Base-by-base conservation (phyloP, 2,329 filamentous ascomycete species). In the Phaeosphaeriaceae sp. region DNA sequence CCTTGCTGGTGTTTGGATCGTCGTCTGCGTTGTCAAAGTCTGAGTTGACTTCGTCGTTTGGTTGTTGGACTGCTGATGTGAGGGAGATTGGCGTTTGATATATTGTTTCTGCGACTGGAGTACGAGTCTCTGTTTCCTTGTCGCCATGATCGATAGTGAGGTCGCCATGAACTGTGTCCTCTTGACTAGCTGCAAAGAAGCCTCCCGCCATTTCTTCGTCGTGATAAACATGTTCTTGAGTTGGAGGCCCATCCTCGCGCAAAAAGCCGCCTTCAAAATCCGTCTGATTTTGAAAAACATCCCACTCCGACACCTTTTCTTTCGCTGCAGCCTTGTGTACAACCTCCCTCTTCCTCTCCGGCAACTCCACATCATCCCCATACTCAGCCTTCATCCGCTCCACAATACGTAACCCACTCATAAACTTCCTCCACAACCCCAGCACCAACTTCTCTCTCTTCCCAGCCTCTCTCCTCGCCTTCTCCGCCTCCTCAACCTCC, bases 361-460 rank as follows among this genome's bases (percentile, higher is more conserved):
- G 82, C 69, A 94, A 83, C 16, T 66, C 63, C 3, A 58, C 56
- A 21, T 70, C 65, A 0, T 71, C 65, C 0, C 67, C 67, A 48
- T 71, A 71, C 43, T 71, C 66, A 5, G 58, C 55, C 30, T 60
- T 66, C 66, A 72, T 65, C 13, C 67, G 53, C 41, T 70, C 56
- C 0, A 90, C 81, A 48, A 97, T 94, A 3, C 91, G 82, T 74
- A 97, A 69, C 0, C 92, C 92, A 79, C 92, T 89, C 12, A 96
- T 74, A 61, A 97, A 90, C 72, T 89, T 95, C 48, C 89, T 84
- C 94, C 94, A 99, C 58, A 86, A 83, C 1, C 82, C 83, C 37
- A 97, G 68, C 1, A 89, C 86, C 11, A 83, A 80, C 54, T 89
- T 92, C 42, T 87, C 84, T 6, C 89, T 82, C 74, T 96, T 97